Conservation (phyloP, 768 basidiomycete genomes). For the Roridomyces roridus region DNA sequence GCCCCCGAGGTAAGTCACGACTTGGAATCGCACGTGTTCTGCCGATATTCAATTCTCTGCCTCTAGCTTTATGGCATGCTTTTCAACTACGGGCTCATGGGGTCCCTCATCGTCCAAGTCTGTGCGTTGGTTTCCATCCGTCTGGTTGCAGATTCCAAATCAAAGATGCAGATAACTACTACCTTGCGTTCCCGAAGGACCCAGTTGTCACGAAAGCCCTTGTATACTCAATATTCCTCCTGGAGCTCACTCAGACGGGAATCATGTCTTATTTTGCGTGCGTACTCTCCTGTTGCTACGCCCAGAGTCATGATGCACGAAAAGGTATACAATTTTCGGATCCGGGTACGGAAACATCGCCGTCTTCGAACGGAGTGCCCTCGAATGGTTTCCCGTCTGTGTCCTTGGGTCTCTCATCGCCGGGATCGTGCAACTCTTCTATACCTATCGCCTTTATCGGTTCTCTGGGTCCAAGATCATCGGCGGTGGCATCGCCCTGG, state of each 20-base stretch:
- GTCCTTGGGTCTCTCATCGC: slow-evolving; percentile 18
- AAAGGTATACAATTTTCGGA: slow-evolving; percentile 21
- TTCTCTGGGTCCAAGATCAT: slow-evolving; percentile 32
- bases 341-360: slow-evolving; percentile 16
- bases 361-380: slow-evolving; percentile 26
- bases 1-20: slow-evolving; percentile 2
- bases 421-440: slow-evolving; percentile 36
- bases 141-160: neutral
- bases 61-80: slow-evolving; percentile 11
- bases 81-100: slow-evolving; percentile 13
- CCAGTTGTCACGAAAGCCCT: slow-evolving; percentile 11
- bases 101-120: slow-evolving; percentile 36
- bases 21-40: neutral
- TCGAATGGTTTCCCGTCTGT: slow-evolving; percentile 17
- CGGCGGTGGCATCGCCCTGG: slow-evolving; percentile 27
- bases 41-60: neutral
- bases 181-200: slow-evolving; percentile 39
- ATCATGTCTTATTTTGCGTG: slow-evolving; percentile 18
- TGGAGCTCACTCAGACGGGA: slow-evolving; percentile 7
- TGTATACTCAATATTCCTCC: slow-evolving; percentile 9
- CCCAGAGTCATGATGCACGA: neutral
- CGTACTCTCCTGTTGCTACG: neutral
- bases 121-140: slow-evolving; percentile 31
- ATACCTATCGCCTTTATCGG: slow-evolving; percentile 34
- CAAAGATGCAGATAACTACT: slow-evolving; percentile 35